Percentiles rank a stretch among this genome's conserved stretches.
These are phyloP conservation scores for Chamaecyparis obtusa DNA, from an alignment of 75 land plant genomes.

Conservation along the genomic window DNA sequence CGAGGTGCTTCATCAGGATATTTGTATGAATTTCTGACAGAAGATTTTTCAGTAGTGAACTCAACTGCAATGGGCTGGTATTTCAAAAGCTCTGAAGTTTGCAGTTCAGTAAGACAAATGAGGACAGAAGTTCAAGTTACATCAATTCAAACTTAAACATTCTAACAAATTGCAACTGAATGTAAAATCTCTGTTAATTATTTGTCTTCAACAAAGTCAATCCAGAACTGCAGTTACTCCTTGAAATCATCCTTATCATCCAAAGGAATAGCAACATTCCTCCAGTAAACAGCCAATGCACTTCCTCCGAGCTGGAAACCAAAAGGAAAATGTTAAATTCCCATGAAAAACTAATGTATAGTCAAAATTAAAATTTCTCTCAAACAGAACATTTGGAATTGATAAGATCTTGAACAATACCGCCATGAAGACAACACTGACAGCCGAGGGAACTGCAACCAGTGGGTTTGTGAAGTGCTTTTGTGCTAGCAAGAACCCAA, in stretches of 20 bases:
- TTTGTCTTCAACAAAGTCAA: not conserved
- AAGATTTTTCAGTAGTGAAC: not conserved
- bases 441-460: conserved; percentile 98
- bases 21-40: not conserved
- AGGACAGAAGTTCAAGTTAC: not conserved
- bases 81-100: not conserved
- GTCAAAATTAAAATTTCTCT: not conserved
- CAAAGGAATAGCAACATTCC: conserved; percentile 64
- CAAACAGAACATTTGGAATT: conserved; percentile 3
- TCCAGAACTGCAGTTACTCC: conserved; percentile 47
- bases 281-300: conserved; percentile 93
- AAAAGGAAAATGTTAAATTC: not conserved
- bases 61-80: not conserved
- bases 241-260: conserved; percentile 98
- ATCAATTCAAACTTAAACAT: not conserved
- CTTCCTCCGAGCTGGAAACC: conserved; percentile 84
- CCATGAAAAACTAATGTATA: not conserved
- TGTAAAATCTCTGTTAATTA: not conserved
- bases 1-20: not conserved
- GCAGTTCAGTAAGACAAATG: not conserved
- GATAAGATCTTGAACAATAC: conserved; percentile 27
- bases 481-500: conserved; percentile 91
- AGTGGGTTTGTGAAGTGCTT: conserved; percentile 96
- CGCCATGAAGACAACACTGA: conserved; percentile 98
- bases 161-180: not conserved